Evolutionary conservation across 1,139 yeast genomes (phyloP), one percentile per base, ranked within the genome.

Genomic region (Blastobotrys buckinghamii): DNA sequence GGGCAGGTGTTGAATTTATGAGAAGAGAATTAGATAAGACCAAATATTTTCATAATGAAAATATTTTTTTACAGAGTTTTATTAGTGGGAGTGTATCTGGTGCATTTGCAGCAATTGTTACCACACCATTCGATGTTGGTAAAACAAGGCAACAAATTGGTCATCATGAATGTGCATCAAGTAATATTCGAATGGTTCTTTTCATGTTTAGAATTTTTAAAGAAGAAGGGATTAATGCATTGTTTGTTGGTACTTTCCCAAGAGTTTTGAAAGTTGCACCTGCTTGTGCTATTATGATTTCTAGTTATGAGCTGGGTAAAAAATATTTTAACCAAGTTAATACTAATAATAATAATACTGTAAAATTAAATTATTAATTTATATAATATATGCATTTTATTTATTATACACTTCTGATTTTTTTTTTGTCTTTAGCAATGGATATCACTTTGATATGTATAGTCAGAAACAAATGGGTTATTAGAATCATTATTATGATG

Each of bases 101-200:
- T 1, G 67, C 85, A 0, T 68, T 85, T 10, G 97, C 97, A 0
- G 96, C 97, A 0, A 59, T 90, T 7, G 70, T 77, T 46, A 92
- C 99, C 1, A 88, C 94, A 52, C 97, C 98, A 1, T 92, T 92
- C 62, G 99, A 92, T 65, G 98, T 94, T 9, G 98, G 97, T 7
- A 92, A 92, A 62, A 92, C 99, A 4, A 75, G 98, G 59, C 72
- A 88, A 53, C 99, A 92, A 66, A 87, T 89, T 10, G 67, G 68
- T 20, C 67, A 64, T 52, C 63, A 62, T 47, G 49, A 68, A 48
- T 65, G 69, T 42, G 59, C 61, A 42, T 61, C 59, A n/a, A 51
- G 61, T 15, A 53, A 53, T 48, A 60, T 55, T 65, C 57, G 64
- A 62, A 87, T 92, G 87, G 79, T 85, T 60, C 73, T 69, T 48